Evolutionary conservation across 2,329 filamentous ascomycete genomes (phyloP).

Genomic region (Epichloe bromicola): DNA sequence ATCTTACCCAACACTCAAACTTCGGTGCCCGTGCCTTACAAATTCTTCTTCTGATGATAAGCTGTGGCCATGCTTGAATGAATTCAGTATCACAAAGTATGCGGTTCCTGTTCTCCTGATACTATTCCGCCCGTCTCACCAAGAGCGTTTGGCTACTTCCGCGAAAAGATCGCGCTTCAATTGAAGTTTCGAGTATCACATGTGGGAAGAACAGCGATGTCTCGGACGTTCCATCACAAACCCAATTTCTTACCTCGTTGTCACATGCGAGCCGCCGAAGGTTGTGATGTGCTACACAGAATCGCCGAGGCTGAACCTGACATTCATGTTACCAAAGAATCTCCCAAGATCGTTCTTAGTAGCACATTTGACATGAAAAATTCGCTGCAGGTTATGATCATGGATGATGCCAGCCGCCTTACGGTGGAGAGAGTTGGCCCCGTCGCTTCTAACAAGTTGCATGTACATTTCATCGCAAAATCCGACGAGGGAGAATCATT

Average conservation of each 20-base stretch:
- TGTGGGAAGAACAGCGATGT: background rate
- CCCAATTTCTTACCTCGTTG: background rate
- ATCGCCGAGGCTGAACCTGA: background rate
- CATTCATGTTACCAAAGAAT: background rate
- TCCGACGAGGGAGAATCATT: conserved; percentile 28
- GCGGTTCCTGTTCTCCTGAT: too few species aligned
- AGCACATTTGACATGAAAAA: background rate
- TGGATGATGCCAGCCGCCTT: background rate
- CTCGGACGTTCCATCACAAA: background rate
- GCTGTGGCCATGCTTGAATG: too few species aligned
- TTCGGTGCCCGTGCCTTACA: too few species aligned
- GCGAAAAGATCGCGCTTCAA: too few species aligned
- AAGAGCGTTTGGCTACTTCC: too few species aligned
- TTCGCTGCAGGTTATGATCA: background rate
- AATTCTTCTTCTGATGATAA: too few species aligned
- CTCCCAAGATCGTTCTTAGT: background rate
- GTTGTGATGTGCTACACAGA: background rate
- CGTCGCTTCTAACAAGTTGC: conserved; percentile 19
- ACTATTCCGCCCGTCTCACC: too few species aligned
- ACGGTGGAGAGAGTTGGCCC: background rate
- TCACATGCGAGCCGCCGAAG: background rate
- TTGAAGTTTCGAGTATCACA: background rate
- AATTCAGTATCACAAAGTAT: too few species aligned
- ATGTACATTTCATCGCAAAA: conserved; percentile 29
- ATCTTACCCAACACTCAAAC: too few species aligned